Evolutionary conservation across 306 rosid species (phyloP).

Genomic region (Senna siamea): DNA sequence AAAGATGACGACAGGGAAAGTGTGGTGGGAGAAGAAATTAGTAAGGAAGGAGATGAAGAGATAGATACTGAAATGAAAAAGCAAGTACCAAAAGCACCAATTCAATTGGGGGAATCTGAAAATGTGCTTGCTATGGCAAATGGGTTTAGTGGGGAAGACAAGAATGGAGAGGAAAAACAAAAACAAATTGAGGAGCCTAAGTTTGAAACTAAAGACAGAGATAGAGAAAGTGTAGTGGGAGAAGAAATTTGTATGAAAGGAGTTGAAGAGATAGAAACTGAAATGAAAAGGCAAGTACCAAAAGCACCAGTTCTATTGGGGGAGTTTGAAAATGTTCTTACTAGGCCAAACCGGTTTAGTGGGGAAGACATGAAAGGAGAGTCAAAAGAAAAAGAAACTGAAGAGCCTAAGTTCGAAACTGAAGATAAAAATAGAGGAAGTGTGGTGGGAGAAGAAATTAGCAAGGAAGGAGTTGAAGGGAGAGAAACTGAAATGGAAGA

Average conservation of each 20-base stretch:
- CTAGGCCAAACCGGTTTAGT: neutral
- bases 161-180: neutral
- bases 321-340: neutral
- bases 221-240: conserved; percentile 6
- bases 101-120: neutral
- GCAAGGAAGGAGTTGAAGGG: too few species aligned
- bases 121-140: conserved; percentile 19
- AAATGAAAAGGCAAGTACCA: neutral
- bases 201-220: neutral
- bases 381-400: neutral
- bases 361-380: neutral
- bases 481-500: too few species aligned
- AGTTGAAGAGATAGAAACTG: conserved; percentile 11
- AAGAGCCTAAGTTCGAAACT: neutral
- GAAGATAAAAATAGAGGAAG: too few species aligned
- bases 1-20: conserved; percentile 2
- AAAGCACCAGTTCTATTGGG: too few species aligned
- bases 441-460: too few species aligned
- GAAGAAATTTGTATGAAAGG: neutral
- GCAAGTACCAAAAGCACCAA: too few species aligned
- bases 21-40: neutral
- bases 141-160: neutral
- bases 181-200: conserved; percentile 9
- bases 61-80: neutral
- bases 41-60: neutral